These are phyloP conservation scores for Epichloe gansuensis DNA, from an alignment of 2,329 filamentous ascomycete genomes.

Conservation along the genomic window DNA sequence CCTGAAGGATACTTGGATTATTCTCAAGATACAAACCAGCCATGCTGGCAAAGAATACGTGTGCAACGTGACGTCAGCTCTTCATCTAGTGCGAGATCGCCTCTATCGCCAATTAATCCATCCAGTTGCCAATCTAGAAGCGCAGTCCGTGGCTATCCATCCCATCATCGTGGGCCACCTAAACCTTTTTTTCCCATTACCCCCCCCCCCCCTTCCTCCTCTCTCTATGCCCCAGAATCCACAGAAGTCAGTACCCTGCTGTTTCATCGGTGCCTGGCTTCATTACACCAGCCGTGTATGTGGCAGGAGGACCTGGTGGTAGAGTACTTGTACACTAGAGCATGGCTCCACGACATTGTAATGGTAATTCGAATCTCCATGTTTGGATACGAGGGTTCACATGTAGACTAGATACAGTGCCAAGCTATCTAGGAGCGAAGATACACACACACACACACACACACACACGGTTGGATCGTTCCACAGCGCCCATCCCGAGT, in stretches of 20 bases:
- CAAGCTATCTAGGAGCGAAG: background rate
- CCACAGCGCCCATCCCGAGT: no score
- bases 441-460: background rate
- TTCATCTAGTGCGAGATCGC: no score
- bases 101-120: background rate
- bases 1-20: background rate
- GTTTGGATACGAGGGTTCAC: no score
- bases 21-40: background rate
- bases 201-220: no score
- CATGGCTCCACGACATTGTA: no score
- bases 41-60: no score
- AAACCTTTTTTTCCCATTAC: no score
- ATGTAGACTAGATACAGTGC: no score
- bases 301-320: constrained; percentile 51
- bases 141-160: background rate
- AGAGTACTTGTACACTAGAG: no score
- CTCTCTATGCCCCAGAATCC: constrained; percentile 10
- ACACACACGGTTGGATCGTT: background rate
- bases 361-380: no score
- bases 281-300: constrained; percentile 53
- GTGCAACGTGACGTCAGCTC: background rate
- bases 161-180: no score
- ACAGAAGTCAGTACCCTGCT: constrained; percentile 34
- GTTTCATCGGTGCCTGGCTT: constrained; percentile 38
- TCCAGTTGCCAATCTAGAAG: background rate